phyloP scores from a whole-genome alignment of 2,329 filamentous ascomycete species.

The Colletotrichum tofieldiae region DNA sequence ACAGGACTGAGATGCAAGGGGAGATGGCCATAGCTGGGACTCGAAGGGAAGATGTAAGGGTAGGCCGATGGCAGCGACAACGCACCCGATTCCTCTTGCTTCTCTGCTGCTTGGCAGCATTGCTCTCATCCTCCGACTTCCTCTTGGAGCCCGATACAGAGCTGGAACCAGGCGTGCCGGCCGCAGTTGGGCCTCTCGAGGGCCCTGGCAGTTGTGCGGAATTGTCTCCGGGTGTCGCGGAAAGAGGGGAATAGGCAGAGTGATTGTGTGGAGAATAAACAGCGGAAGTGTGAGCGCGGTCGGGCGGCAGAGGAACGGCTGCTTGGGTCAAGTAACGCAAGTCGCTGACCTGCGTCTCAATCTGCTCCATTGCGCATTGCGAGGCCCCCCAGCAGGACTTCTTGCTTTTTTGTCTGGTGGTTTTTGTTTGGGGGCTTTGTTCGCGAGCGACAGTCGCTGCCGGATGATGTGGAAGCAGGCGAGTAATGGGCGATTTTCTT shows the following conservation, averaged over 20 bases:
- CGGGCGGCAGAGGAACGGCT: conserved; percentile 49
- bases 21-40: not conserved
- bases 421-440: conserved; percentile 1
- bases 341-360: conserved; percentile 69
- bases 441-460: conserved; percentile 14
- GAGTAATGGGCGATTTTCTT: conserved; percentile 38
- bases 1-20: conserved; percentile 24
- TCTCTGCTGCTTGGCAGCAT: conserved; percentile 65
- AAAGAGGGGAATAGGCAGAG: conserved; percentile 48
- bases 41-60: conserved; percentile 9
- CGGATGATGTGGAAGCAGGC: conserved; percentile 21
- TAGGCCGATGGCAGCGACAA: conserved; percentile 43
- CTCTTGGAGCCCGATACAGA: conserved; percentile 50
- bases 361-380: conserved; percentile 64
- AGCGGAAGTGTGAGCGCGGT: conserved; percentile 43
- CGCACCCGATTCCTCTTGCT: conserved; percentile 74
- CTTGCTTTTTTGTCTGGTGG: conserved; percentile 3
- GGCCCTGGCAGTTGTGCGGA: conserved; percentile 55
- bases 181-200: conserved; percentile 32
- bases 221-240: conserved; percentile 63
- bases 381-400: conserved; percentile 27
- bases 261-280: conserved; percentile 48
- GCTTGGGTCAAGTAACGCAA: conserved; percentile 66
- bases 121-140: conserved; percentile 60
- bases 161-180: conserved; percentile 30